phyloP scores from a whole-genome alignment of 441 rosid species.

The Breynia disticha region DNA sequence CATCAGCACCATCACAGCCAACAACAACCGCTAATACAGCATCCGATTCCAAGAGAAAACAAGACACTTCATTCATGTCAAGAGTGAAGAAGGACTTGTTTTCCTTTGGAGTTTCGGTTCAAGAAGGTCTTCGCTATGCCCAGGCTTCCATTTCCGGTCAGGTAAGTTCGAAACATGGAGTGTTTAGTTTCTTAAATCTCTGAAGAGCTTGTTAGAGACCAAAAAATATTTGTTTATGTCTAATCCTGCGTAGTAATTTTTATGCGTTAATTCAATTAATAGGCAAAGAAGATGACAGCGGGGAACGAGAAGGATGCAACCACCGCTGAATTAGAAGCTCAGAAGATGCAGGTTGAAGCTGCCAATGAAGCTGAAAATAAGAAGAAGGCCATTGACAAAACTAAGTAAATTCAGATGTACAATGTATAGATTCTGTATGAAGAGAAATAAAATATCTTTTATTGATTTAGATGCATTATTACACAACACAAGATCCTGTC shows the following conservation, averaged over 20 bases:
- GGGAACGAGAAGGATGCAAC: constrained; percentile 49
- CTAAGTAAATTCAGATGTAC: constrained; percentile 3
- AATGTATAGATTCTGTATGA: no score
- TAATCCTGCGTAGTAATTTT: no score
- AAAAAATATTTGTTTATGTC: no score
- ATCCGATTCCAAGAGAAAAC: constrained; percentile 10
- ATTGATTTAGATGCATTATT: no score
- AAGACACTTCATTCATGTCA: constrained; percentile 19
- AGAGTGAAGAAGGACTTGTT: constrained; percentile 27
- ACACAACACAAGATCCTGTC: no score
- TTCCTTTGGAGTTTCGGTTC: constrained; percentile 29
- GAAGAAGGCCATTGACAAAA: constrained; percentile 28
- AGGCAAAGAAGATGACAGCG: constrained; percentile 45
- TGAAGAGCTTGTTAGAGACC: no score
- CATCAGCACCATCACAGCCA: constrained; percentile 10
- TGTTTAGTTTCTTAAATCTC: no score
- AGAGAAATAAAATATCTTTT: no score
- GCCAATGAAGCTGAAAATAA: constrained; percentile 44
- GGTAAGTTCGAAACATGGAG: no score
- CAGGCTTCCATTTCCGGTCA: constrained; percentile 39
- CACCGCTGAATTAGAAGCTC: constrained; percentile 32
- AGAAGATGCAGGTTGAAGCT: constrained; percentile 56
- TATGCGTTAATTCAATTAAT: not conserved
- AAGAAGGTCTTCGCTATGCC: constrained; percentile 34
- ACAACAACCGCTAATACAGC: constrained; percentile 4